phyloP scores from a whole-genome alignment of 331 rosid genomes.

The Malus hybrid region DNA sequence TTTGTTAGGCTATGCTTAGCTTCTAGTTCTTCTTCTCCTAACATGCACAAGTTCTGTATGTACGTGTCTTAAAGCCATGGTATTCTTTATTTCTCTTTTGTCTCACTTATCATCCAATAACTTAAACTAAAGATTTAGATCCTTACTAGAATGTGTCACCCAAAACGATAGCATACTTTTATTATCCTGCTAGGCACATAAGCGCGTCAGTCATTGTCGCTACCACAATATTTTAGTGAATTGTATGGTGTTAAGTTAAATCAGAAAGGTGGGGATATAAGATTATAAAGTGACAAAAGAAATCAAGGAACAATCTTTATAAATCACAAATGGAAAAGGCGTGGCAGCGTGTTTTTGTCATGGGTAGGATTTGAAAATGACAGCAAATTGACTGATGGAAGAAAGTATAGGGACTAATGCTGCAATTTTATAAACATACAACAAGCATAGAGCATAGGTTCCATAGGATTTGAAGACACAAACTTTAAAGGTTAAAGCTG shows the following conservation, averaged over 20 bases:
- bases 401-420: constrained; percentile 13
- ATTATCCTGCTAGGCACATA: constrained; percentile 2
- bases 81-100: constrained; percentile 15
- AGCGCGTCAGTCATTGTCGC: too few species aligned
- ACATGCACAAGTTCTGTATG: constrained; percentile 11
- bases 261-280: background rate
- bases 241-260: background rate
- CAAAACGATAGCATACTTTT: constrained; percentile 26
- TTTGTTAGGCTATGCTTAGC: constrained; percentile 28
- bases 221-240: background rate
- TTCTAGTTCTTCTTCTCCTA: constrained; percentile 22
- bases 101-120: constrained; percentile 22
- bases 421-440: constrained; percentile 49
- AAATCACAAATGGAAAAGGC: background rate
- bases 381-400: constrained; percentile 30
- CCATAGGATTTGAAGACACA: constrained; percentile 25
- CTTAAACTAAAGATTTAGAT: constrained; percentile 18
- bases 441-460: constrained; percentile 18
- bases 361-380: constrained; percentile 28
- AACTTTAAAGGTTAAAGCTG: background rate
- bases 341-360: constrained; percentile 17
- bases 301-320: background rate
- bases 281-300: background rate
- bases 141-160: constrained; percentile 43
- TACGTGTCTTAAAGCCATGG: constrained; percentile 45